These are phyloP conservation scores for Ogataea nakhonphanomensis DNA, from an alignment of 805 yeast species.

Conservation along the genomic window DNA sequence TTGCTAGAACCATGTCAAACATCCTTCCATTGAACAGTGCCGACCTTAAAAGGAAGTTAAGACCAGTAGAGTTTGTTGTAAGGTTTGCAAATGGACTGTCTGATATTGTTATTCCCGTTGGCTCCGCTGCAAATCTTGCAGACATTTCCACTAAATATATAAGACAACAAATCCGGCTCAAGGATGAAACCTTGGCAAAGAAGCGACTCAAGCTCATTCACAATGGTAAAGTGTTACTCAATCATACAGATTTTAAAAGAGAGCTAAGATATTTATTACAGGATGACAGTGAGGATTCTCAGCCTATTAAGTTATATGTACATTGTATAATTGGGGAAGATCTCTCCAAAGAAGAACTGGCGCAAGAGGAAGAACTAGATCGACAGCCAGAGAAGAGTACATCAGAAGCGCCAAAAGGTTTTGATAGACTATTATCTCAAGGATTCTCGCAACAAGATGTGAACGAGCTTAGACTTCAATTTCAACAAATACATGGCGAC, in stretches of 20 bases:
- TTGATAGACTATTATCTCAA: slow-evolving; percentile 76
- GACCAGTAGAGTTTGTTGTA: slow-evolving; percentile 29
- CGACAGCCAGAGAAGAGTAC: slow-evolving; percentile 50
- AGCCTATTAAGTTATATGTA: slow-evolving; percentile 47
- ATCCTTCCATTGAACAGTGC: slow-evolving; percentile 17
- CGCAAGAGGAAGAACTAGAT: slow-evolving; percentile 58
- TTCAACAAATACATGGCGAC: slow-evolving; percentile 62
- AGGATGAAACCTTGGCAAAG: slow-evolving; percentile 28
- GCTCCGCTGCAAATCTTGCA: slow-evolving; percentile 21
- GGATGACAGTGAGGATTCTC: slow-evolving; percentile 16
- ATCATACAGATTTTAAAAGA: slow-evolving; percentile 49
- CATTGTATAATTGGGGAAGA: slow-evolving; percentile 79
- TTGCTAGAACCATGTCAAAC: slow-evolving; percentile 10
- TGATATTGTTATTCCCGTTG: slow-evolving; percentile 40
- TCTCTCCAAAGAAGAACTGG: slow-evolving; percentile 51
- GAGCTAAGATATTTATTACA: slow-evolving; percentile 38
- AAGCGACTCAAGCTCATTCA: slow-evolving; percentile 62
- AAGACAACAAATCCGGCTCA: slow-evolving; percentile 40
- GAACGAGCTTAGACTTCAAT: slow-evolving; percentile 67
- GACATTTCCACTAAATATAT: slow-evolving; percentile 38
- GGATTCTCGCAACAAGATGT: slow-evolving; percentile 84
- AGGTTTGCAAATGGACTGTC: slow-evolving; percentile 45
- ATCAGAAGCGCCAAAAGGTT: slow-evolving; percentile 72
- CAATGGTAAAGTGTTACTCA: slow-evolving; percentile 63
- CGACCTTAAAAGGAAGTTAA: slow-evolving; percentile 8